Evolutionary conservation across 78 protist genomes (phyloP).

Genomic region (Dictyostelium intermedium): DNA sequence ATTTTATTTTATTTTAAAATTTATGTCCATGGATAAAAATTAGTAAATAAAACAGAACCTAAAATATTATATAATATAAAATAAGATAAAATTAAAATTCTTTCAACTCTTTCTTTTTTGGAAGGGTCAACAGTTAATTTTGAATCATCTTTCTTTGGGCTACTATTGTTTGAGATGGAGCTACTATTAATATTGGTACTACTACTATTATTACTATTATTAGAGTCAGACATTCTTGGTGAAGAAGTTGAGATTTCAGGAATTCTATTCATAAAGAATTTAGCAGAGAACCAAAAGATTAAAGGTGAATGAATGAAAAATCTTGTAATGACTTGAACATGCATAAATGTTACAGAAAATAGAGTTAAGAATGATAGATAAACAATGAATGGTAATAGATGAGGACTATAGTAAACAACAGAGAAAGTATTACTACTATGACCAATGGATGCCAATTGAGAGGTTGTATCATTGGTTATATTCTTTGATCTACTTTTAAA

Average conservation of each 20-base stretch:
- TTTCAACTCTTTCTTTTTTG: not conserved
- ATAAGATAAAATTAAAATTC: slow-evolving; percentile 2
- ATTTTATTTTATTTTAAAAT: not conserved
- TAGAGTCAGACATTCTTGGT: not conserved
- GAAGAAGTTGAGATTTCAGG: not conserved
- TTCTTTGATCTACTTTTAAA: slow-evolving; percentile 12
- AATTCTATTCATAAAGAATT: not conserved
- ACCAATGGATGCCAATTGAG: not conserved
- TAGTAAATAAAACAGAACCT: slow-evolving; percentile 56
- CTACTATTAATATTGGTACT: not conserved
- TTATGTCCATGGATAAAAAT: slow-evolving; percentile 83
- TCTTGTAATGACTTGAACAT: slow-evolving; percentile 79
- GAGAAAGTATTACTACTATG: not conserved
- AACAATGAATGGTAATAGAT: slow-evolving; percentile 52
- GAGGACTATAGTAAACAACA: slow-evolving; percentile 1
- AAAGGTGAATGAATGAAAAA: slow-evolving; percentile 75
- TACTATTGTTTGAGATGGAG: not conserved
- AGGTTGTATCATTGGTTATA: not conserved
- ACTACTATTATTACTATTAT: not conserved
- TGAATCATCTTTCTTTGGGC: not conserved
- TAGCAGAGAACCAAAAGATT: slow-evolving; percentile 57
- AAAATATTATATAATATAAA: slow-evolving; percentile 71
- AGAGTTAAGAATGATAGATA: slow-evolving; percentile 8
- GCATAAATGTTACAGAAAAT: slow-evolving; percentile 66
- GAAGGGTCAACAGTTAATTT: not conserved